phyloP scores from a whole-genome alignment of 2,329 filamentous ascomycete genomes.

The Sporothrix pseudoabietina region DNA sequence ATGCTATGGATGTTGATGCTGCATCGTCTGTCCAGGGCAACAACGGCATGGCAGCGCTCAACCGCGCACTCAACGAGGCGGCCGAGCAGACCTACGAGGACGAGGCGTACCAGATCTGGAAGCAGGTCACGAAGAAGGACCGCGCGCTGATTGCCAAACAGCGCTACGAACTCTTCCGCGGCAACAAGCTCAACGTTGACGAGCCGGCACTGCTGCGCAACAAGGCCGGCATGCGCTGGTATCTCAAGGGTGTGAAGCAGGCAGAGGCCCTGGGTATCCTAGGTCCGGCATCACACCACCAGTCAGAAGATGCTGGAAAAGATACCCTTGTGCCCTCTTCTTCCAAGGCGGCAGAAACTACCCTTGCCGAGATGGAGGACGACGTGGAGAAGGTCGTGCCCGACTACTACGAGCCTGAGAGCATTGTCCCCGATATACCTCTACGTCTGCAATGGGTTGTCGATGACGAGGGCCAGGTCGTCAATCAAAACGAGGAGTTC shows the following conservation, averaged over 20 bases:
- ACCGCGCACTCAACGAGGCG: slow-evolving; percentile 65
- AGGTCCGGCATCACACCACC: slow-evolving; percentile 37
- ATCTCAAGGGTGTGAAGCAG: slow-evolving; percentile 76
- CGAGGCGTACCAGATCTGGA: slow-evolving; percentile 97
- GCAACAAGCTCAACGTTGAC: slow-evolving; percentile 80
- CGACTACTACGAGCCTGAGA: slow-evolving; percentile 90
- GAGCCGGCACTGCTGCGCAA: slow-evolving; percentile 83
- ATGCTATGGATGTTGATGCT: slow-evolving; percentile 85
- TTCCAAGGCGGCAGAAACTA: slow-evolving; percentile 61
- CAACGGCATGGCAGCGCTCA: slow-evolving; percentile 59
- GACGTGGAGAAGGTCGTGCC: slow-evolving; percentile 83
- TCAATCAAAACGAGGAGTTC: slow-evolving; percentile 85
- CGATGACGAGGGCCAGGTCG: slow-evolving; percentile 83
- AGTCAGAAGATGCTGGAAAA: slow-evolving; percentile 40
- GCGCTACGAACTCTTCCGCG: slow-evolving; percentile 81
- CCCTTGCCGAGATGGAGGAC: slow-evolving; percentile 85
- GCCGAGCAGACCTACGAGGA: slow-evolving; percentile 81
- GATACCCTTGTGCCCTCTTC: slow-evolving; percentile 39
- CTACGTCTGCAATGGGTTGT: slow-evolving; percentile 82
- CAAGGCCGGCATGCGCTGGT: slow-evolving; percentile 87
- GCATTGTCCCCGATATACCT: slow-evolving; percentile 80
- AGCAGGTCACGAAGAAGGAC: slow-evolving; percentile 97
- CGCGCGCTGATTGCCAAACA: slow-evolving; percentile 84
- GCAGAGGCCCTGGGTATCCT: slow-evolving; percentile 55
- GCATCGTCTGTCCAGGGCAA: slow-evolving; percentile 66